Conservation (phyloP, 2,329 filamentous ascomycete species). For the Emmonsia crescens region DNA sequence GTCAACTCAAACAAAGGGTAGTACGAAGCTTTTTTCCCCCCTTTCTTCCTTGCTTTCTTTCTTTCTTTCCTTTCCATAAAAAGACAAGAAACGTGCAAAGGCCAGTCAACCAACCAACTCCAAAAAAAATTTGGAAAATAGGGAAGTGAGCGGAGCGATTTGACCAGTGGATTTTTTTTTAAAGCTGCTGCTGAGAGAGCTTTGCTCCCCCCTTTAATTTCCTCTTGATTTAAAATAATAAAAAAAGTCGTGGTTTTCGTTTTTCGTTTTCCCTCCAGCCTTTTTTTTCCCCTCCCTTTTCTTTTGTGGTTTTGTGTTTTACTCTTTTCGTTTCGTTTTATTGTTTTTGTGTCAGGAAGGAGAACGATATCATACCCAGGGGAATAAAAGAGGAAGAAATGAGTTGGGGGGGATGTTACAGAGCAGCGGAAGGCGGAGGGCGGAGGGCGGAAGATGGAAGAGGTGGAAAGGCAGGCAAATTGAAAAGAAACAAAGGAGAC, state of each 20-base stretch:
- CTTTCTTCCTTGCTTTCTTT: background rate
- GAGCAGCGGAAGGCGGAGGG: no score
- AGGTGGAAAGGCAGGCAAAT: no score
- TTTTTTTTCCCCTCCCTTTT: background rate
- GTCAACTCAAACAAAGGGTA: background rate
- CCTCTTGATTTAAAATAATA: background rate
- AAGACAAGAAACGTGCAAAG: background rate
- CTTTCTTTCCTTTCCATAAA: background rate
- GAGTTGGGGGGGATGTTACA: no score
- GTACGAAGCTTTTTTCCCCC: background rate
- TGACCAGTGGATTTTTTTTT: no score
- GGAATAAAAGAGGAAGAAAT: no score
- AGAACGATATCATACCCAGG: no score
- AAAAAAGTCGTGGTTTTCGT: background rate
- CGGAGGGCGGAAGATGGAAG: no score
- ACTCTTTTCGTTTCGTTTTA: background rate
- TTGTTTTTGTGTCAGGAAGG: no score
- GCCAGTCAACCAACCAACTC: background rate
- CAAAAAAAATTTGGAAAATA: constrained; percentile 1
- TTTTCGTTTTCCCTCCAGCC: no score
- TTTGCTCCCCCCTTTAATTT: background rate
- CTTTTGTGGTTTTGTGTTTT: background rate
- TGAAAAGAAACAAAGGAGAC: no score
- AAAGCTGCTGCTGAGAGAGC: background rate
- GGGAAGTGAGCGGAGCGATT: background rate